Percentiles rank a stretch among this genome's conserved stretches.
Evolutionary conservation across 495 filamentous ascomycete genomes (phyloP).

Genomic region (Aspergillus leporis): DNA sequence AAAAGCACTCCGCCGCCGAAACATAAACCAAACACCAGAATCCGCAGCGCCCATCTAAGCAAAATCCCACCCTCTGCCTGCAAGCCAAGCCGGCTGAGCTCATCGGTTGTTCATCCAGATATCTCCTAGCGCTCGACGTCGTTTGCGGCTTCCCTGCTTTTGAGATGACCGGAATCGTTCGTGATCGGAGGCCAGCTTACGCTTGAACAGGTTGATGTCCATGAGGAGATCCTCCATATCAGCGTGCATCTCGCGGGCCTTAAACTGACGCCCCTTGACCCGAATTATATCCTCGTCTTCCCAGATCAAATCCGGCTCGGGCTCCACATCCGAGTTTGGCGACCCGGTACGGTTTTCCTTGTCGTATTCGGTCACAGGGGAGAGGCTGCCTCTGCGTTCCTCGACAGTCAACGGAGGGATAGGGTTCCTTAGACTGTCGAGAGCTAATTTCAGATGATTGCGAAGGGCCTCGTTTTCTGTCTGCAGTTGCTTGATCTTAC

Average conservation of each 20-base stretch:
- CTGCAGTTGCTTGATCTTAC: conserved; percentile 83
- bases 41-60: conserved; percentile 24
- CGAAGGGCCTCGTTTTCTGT: conserved; percentile 87
- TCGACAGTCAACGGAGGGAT: conserved; percentile 55
- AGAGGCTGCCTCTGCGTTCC: conserved; percentile 34
- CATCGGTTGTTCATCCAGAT: conserved; percentile 38
- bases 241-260: conserved; percentile 62
- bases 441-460: conserved; percentile 78
- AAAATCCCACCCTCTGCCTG: conserved; percentile 13
- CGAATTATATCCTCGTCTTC: conserved; percentile 36
- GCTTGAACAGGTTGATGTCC: conserved; percentile 78
- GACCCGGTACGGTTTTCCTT: conserved; percentile 44
- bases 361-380: conserved; percentile 42
- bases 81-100: conserved; percentile 11
- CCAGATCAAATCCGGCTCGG: conserved; percentile 40
- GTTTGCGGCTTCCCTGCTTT: conserved; percentile 23
- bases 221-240: conserved; percentile 70
- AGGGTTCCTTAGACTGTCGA: conserved; percentile 87
- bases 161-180: conserved; percentile 50
- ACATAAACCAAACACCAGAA: conserved; percentile 19
- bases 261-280: conserved; percentile 30
- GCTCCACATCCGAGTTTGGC: conserved; percentile 30
- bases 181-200: conserved; percentile 79
- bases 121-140: conserved; percentile 37
- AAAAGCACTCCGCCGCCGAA: conserved; percentile 16